Conservation (phyloP, 139 green algal genomes). For the Eudorina sp. region DNA sequence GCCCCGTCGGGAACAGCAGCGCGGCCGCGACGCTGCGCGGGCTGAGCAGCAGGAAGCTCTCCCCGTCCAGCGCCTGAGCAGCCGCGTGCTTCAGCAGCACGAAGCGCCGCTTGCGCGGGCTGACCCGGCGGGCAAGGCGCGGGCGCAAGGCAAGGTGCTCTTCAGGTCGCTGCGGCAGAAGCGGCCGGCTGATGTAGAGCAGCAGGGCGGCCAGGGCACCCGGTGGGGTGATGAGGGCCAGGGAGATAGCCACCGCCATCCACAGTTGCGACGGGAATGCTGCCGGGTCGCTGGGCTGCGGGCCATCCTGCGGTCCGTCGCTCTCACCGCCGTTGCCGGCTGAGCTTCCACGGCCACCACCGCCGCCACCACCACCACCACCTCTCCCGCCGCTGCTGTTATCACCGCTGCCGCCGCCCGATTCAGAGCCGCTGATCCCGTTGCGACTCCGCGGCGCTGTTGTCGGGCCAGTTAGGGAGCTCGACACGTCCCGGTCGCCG, state of each 20-base stretch:
- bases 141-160: not conserved
- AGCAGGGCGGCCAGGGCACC: slow-evolving; percentile 19
- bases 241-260: slow-evolving; percentile 26
- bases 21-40: not conserved
- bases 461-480: no score
- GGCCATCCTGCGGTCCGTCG: not conserved
- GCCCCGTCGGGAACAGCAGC: not conserved
- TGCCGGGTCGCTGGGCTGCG: not conserved
- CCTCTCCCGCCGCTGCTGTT: not conserved
- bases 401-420: not conserved
- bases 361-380: not conserved
- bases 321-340: not conserved
- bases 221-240: slow-evolving; percentile 40
- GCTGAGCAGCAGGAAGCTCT: slow-evolving; percentile 19
- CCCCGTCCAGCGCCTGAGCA: not conserved
- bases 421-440: no score
- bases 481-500: no score
- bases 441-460: no score
- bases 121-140: slow-evolving; percentile 7
- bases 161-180: not conserved
- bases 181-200: not conserved
- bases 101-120: slow-evolving; percentile 9
- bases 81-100: slow-evolving; percentile 14
- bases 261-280: not conserved
- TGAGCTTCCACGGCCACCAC: not conserved